Base-by-base conservation (phyloP, 2,329 filamentous ascomycete species). In the Ophiostoma ulmi region DNA sequence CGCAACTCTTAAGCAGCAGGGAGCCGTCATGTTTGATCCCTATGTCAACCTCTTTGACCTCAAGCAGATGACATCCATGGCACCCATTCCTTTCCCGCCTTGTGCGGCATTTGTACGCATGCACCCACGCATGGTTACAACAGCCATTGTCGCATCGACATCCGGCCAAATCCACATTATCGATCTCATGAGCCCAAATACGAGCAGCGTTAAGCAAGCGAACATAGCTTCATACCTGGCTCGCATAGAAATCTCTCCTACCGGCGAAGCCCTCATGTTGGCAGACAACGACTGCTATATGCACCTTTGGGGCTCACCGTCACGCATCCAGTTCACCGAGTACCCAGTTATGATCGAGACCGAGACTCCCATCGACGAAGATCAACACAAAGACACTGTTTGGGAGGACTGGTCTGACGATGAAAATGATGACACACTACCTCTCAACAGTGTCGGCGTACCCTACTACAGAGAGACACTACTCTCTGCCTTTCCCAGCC, bases 21-120 rank as follows among this genome's bases (percentile, higher is more conserved):
- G 90, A 48, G 80, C 81, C 1, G 91, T 91, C 73, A 93, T 96
- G 82, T 87, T 96, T 44, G 95, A 99, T 77, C 92, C 93, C 0
- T 89, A 98, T 72, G 92, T 97, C 72, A 97, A 97, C 75, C 93
- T 98, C 44, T 98, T 97, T 77, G 94, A 98, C 77, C 85, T 99
- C 66, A 97, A 97, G 80, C 95, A 93, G 65, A 87, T 97, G 82
- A 87, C 88, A 22, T 93, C 93, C 31, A 87, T 97, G 77, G 91
- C 93, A 5, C 95, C 95, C 0, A 94, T 99, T 61, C 92, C 95
- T 0, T 99, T 91, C 75, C 94, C 95, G 71, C 91, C 93, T 2
- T 93, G 95, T 11, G 95, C 94, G 52, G 94, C 95, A 48, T 97
- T 93, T 81, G 94, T 97, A 61, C 90, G 95, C 72, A 95, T 99